Evolutionary conservation across 1,284 basidiomycete species (phyloP).

Genomic region (Boletus holoroseus): DNA sequence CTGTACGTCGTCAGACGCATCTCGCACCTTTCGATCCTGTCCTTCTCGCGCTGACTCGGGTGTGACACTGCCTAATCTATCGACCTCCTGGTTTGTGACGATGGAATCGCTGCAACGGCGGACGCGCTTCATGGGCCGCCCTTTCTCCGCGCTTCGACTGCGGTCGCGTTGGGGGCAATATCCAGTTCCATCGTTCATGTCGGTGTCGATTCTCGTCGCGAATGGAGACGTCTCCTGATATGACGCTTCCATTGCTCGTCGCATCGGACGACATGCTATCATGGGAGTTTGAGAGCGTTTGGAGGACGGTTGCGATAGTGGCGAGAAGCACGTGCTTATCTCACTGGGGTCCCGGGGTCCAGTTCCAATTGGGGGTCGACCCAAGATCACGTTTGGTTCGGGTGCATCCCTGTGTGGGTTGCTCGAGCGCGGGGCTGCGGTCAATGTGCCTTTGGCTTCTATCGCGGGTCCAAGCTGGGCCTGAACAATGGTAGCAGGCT

Average conservation of each 20-base stretch:
- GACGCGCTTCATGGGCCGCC: conserved; percentile 27
- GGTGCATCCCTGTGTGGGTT: conserved; percentile 1
- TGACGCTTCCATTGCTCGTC: conserved; percentile 6
- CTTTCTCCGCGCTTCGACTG: conserved; percentile 24
- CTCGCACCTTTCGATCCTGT: neutral
- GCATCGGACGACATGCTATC: conserved; percentile 1
- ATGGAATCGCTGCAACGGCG: conserved; percentile 15
- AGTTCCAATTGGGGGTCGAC: conserved; percentile 3
- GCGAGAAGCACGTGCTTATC: conserved; percentile 15
- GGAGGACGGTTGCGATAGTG: conserved; percentile 1
- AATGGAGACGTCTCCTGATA: conserved; percentile 14
- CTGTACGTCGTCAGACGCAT: conserved; percentile 1
- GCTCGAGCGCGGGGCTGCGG: conserved; percentile 7
- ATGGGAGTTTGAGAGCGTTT: neutral
- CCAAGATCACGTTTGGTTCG: neutral
- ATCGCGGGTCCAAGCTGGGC: conserved; percentile 8
- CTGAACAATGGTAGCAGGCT: neutral
- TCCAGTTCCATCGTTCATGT: conserved; percentile 2
- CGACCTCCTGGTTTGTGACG: conserved; percentile 9
- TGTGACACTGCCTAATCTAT: conserved; percentile 14
- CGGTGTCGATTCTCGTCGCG: conserved; percentile 1
- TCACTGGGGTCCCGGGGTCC: conserved; percentile 12
- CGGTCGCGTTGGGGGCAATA: conserved; percentile 11
- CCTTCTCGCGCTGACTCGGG: conserved; percentile 7
- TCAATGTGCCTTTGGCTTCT: conserved; percentile 3